Conservation (phyloP, 75 land plant genomes). For the Picea glauca region DNA sequence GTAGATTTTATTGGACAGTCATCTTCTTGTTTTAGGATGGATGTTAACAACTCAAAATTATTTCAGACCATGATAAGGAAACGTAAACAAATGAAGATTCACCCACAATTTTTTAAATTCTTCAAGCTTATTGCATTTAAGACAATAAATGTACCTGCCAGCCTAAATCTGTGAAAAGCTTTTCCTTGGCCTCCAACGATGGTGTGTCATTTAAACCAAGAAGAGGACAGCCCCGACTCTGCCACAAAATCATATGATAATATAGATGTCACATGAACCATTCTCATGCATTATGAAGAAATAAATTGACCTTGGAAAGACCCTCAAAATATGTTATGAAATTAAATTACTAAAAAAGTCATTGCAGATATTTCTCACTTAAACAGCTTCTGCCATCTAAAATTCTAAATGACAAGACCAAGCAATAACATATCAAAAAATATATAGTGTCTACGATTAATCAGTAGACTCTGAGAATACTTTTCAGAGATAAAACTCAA, state of each 20-base stretch:
- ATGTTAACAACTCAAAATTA: too few relatives aligned
- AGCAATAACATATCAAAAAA: background rate
- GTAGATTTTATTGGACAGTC: too few relatives aligned
- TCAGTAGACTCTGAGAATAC: background rate
- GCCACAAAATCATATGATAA: slow-evolving; percentile 14
- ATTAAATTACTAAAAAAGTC: background rate
- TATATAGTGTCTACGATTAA: background rate
- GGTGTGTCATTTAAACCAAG: slow-evolving; percentile 87
- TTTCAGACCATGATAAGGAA: too few relatives aligned
- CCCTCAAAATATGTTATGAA: background rate
- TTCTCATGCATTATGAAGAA: background rate
- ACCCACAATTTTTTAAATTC: too few relatives aligned
- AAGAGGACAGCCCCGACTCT: slow-evolving; percentile 94
- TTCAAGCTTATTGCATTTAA: too few relatives aligned
- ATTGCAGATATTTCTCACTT: background rate
- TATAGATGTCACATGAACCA: too few relatives aligned
- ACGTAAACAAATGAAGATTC: too few relatives aligned
- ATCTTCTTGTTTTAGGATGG: too few relatives aligned
- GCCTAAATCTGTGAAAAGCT: slow-evolving; percentile 78
- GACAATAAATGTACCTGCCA: slow-evolving; percentile 66
- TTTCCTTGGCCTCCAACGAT: slow-evolving; percentile 74
- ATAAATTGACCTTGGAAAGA: background rate
- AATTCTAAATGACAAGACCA: background rate
- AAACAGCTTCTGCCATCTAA: background rate
- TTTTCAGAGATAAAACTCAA: background rate